These are phyloP conservation scores for Cephaloascus fragrans DNA, from an alignment of 805 yeast species.

Conservation along the genomic window DNA sequence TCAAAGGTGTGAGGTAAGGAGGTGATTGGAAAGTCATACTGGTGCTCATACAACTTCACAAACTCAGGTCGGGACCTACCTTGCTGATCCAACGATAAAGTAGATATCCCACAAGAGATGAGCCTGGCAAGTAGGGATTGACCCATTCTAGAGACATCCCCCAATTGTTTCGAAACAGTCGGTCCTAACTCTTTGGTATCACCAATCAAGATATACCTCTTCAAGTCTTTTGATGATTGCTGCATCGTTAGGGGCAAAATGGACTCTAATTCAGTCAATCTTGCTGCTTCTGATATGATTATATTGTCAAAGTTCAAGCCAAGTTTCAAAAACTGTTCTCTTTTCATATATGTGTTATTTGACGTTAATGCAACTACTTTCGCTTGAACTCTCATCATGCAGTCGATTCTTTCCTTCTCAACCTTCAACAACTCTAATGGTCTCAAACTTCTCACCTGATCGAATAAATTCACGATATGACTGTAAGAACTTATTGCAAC, in stretches of 20 bases:
- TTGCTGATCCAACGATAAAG: conserved; percentile 9
- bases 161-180: conserved; percentile 6
- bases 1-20: background rate
- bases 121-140: conserved; percentile 14
- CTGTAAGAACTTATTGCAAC: conserved; percentile 7
- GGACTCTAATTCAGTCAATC: conserved; percentile 18
- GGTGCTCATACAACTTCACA: conserved; percentile 1
- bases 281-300: conserved; percentile 21
- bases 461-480: conserved; percentile 12
- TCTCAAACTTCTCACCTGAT: conserved; percentile 9
- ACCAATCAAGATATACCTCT: conserved; percentile 23
- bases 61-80: conserved; percentile 13
- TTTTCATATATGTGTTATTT: conserved; percentile 7
- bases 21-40: background rate
- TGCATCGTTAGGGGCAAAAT: conserved; percentile 14
- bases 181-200: conserved; percentile 17
- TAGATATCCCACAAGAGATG: conserved; percentile 9
- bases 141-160: conserved; percentile 6
- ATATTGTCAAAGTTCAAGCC: conserved; percentile 15
- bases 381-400: conserved; percentile 13
- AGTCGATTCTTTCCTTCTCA: conserved; percentile 8
- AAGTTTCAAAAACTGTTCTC: conserved; percentile 5
- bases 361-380: conserved; percentile 17
- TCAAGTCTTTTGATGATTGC: conserved; percentile 3
- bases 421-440: conserved; percentile 14